Base-by-base conservation (phyloP, 2,329 filamentous ascomycete species). In the Chrysoporthe cubensis region DNA sequence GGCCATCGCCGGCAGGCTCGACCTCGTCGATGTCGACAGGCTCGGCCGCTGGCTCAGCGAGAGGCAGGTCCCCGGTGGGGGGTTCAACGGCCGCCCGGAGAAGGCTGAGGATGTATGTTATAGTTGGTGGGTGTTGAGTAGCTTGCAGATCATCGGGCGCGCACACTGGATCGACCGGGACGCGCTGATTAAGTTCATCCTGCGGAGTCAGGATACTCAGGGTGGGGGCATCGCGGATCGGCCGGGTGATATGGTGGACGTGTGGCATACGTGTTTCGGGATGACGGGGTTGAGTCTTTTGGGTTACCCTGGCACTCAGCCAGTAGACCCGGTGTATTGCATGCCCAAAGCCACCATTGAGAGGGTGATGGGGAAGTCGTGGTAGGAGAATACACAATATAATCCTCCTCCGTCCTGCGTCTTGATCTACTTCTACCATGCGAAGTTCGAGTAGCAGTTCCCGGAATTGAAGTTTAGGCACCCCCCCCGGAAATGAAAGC, bases 71-170 rank as follows among this genome's bases (percentile, higher is more conserved):
- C 87, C 92, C 11, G 90, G 90, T 60, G 96, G 96, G 42, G 96
- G 96, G 0, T 82, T 99, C 62, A 99, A 99, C 77, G 96, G 96
- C 2, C 87, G 96, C 61, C 96, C 96, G 0, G 96, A 98, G 81
- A 99, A 99, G 83, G 82, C 92, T 71, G 95, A 97, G 77, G 96
- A 99, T 78, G 95, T 97, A 16, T 99, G 96, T 81, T 99, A 99
- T 81, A 97, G 93, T 78, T 99, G 96, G 96, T 99, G 96, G 96
- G 96, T 98, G 57, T 82, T 95, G 75, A 95, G 92, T 76, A 97
- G 94, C 77, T 82, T 99, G 72, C 90, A 91, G 58, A 97, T 98
- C 85, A 92, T 99, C 72, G 89, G 87, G 65, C 90, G 90, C 66
- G 85, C 94, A 64, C 92, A 97, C 78, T 99, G 96, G 96, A 96